These are phyloP conservation scores for Sugiyamaella smithiae DNA, from an alignment of 805 yeast genomes.

Conservation along the genomic window DNA sequence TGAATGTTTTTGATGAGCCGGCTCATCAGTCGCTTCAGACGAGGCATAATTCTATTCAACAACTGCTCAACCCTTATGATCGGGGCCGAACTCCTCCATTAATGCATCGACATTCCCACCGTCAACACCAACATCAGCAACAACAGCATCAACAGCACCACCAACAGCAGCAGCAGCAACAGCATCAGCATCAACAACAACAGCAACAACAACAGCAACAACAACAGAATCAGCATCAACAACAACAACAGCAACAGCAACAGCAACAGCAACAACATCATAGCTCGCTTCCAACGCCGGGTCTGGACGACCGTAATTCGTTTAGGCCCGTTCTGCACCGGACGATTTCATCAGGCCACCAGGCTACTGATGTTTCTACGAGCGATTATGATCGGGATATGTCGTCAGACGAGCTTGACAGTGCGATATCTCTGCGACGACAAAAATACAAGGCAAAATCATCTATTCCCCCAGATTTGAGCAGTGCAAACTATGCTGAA, in stretches of 20 bases:
- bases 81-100: slow-evolving; percentile 12
- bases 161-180: slow-evolving; percentile 16
- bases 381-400: slow-evolving; percentile 4
- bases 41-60: neutral
- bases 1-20: neutral
- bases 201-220: slow-evolving; percentile 19
- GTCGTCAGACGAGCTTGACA: slow-evolving; percentile 8
- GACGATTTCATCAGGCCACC: slow-evolving; percentile 5
- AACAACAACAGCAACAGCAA: slow-evolving; percentile 14
- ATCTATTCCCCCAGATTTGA: slow-evolving; percentile 39
- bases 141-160: slow-evolving; percentile 19
- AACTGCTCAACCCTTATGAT: neutral
- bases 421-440: slow-evolving; percentile 13
- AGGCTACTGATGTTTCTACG: slow-evolving; percentile 2
- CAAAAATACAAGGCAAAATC: slow-evolving; percentile 36
- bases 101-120: slow-evolving; percentile 17
- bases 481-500: slow-evolving; percentile 35
- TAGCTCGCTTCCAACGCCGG: slow-evolving; percentile 9
- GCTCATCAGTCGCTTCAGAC: neutral
- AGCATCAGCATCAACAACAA: slow-evolving; percentile 14
- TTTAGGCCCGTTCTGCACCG: neutral
- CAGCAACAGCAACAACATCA: slow-evolving; percentile 15
- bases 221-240: slow-evolving; percentile 14
- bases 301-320: neutral
- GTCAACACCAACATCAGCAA: slow-evolving; percentile 18